Base-by-base conservation (phyloP, 2,329 filamentous ascomycete genomes). In the Epichloe amarillans region DNA sequence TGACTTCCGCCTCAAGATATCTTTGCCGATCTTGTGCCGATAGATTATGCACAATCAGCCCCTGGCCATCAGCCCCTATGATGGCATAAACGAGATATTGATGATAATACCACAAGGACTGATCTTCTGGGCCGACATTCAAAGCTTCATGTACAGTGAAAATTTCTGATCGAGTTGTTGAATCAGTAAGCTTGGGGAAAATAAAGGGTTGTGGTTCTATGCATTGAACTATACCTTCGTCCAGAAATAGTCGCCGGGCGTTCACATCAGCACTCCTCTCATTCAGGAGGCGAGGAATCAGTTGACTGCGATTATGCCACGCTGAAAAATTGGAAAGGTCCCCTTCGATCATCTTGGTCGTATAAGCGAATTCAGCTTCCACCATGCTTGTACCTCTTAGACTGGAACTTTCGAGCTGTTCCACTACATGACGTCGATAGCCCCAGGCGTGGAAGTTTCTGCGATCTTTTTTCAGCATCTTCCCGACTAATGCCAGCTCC, bases 371-470 rank as follows among this genome's bases (percentile, higher is more conserved):
- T 65, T 98, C 93, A 15, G 75, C 62, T 66, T 95, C 84, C 2
- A 80, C 80, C 74, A 95, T 80, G 64, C 79, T 86, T 47, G 66
- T 65, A 1, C 75, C 77, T 5, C 68, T 62, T 5, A 82, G 65
- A 14, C 60, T 65, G 1, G 67, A 42, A 50, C 76, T 79, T 65
- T 95, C 88, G 2, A 97, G 74, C 52, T 82, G 77, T n/a, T 75
- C 70, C 3, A 96, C 82, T 5, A 96, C 82, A 50, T 81, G 78
- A 45, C 89, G 81, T 49, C 93, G 77, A 65, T 98, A 98, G 42
- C 84, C 83, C 93, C 93, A 98, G 35, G 91, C 93, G 64, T 97
- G 93, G 63, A 96, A 98, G 64, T 98, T 98, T 47, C 93, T 81
- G 55, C 78, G 84, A 66, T 98, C 93, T 49, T 83, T 80, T 80